Conservation (phyloP, 768 basidiomycete species). For the Boletus pseudo-olivaceus region DNA sequence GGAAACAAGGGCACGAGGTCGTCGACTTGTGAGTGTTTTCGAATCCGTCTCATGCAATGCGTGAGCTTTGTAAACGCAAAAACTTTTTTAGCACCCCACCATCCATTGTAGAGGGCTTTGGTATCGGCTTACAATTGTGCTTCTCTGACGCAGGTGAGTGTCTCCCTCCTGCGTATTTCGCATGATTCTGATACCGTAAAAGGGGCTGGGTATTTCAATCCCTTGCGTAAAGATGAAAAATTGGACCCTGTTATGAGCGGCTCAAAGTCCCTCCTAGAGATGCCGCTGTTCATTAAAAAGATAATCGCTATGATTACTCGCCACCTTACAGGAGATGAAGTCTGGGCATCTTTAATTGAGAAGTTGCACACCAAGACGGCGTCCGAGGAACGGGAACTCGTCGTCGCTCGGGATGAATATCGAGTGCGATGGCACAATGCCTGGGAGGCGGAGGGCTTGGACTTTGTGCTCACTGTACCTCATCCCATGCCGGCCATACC, state of each 20-base stretch:
- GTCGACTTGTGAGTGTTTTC: conserved; percentile 34
- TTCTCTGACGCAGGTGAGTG: conserved; percentile 54
- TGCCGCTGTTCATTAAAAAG: conserved; percentile 39
- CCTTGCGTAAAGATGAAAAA: conserved; percentile 34
- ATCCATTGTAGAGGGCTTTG: conserved; percentile 46
- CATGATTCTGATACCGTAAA: background rate
- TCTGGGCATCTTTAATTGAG: conserved; percentile 30
- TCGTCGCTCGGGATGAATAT: conserved; percentile 26
- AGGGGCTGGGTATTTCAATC: conserved; percentile 45
- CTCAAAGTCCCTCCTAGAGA: conserved; percentile 21
- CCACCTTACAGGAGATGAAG: conserved; percentile 24
- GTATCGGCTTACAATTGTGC: conserved; percentile 50
- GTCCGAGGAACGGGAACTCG: conserved; percentile 26
- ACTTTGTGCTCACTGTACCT: conserved; percentile 40
- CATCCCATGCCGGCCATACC: conserved; percentile 40
- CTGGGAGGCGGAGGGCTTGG: conserved; percentile 36
- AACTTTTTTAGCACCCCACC: conserved; percentile 38
- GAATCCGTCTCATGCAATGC: background rate
- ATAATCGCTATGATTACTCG: conserved; percentile 40
- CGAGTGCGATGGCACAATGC: conserved; percentile 35
- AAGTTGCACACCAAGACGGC: conserved; percentile 34
- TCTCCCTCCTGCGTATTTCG: background rate
- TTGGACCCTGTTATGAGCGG: conserved; percentile 31
- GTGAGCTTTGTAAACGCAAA: background rate
- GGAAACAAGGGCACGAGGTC: conserved; percentile 38